phyloP scores from a whole-genome alignment of 768 basidiomycete genomes.

The Trametes coccinea region DNA sequence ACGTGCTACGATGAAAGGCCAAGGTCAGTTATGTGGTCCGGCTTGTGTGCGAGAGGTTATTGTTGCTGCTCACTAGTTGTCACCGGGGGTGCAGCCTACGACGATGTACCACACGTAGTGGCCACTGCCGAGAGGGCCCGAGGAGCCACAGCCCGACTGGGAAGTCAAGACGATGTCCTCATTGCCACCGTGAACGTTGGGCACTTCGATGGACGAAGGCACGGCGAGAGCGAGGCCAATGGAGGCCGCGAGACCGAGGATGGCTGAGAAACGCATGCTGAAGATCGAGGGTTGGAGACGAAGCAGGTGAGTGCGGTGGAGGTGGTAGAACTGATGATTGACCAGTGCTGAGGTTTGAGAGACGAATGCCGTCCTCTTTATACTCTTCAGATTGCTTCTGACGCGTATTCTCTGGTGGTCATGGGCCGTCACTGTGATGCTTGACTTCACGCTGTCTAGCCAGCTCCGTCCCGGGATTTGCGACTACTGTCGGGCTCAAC shows the following conservation, averaged over 20 bases:
- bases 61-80: neutral
- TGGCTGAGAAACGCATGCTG: neutral
- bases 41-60: neutral
- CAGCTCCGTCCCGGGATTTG: no score
- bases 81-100: neutral
- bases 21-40: neutral
- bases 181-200: no score
- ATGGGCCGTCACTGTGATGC: no score
- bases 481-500: no score
- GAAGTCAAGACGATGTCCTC: no score
- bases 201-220: no score
- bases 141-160: constrained; percentile 8
- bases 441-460: no score
- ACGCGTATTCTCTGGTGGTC: no score
- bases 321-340: neutral
- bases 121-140: constrained; percentile 7
- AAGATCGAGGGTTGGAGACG: neutral
- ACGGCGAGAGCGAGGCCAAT: neutral
- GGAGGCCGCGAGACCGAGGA: neutral
- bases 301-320: neutral
- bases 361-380: neutral
- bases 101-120: constrained; percentile 10
- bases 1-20: neutral
- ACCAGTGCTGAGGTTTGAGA: neutral
- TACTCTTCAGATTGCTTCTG: no score